Evolutionary conservation across 2,329 filamentous ascomycete species (phyloP), one percentile per base, ranked within the genome.

Genomic region (Phialophora tarda): DNA sequence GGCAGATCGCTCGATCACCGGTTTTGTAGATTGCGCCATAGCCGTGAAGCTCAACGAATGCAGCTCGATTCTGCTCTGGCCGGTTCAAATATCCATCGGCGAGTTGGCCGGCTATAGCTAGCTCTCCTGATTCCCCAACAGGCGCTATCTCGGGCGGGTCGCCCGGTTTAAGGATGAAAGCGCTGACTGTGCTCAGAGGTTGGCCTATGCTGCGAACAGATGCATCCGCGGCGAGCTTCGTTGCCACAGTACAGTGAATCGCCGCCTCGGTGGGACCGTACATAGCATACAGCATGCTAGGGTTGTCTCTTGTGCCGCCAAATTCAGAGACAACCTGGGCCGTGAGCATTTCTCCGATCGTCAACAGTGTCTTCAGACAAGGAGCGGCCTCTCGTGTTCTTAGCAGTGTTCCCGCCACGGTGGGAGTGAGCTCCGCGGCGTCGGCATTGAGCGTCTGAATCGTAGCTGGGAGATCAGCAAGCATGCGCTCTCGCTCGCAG

Each of bases 261-360:
- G 93, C 88, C 7, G 92, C 92, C 79, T 97, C 93, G 0, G 93
- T 97, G 1, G 93, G 93, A 0, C 93, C 93, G 75, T 97, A 97
- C 92, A 97, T 96, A 38, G 89, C 93, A 85, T 92, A 93, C 0
- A 97, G 82, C 51, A 96, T 88, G 71, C 90, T 89, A 1, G 81
- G 75, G 7, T 78, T 78, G 0, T 74, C 74, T 0, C 77, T 74
- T 10, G 81, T 79, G 2, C 86, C 86, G 5, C 92, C 92, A 81
- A 95, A 97, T 74, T 96, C 92, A 41, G 86, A 80, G 24, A 97
- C 83, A 1, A 97, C 89, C 8, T 87, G 85, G 50, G 84, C 82
- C 3, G 91, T 96, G 41, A 97, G 84, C 93, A 96, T 97, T 77
- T 97, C 93, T 5, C 93, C 93, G 71, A 97, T 97, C 0, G 93